Base-by-base conservation (phyloP, 148 eudicot genomes). In the Polygonum aviculare region DNA sequence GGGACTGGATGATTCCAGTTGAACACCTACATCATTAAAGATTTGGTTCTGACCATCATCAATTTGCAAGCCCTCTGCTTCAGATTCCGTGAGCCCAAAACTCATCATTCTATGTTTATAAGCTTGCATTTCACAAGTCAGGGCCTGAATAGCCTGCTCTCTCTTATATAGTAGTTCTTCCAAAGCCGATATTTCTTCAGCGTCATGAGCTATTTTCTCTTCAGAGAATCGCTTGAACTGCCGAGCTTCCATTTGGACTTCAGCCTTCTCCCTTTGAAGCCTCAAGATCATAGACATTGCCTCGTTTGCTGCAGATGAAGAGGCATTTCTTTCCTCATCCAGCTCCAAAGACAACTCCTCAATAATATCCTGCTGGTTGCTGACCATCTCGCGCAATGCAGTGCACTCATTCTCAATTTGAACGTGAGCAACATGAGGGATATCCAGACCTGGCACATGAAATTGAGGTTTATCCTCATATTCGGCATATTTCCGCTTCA, bases 281-380 rank as follows among this genome's bases (percentile, higher is more conserved):
- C 96, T 90, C 85, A 92, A 82, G 41, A 95, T 95, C 98, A 95
- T 95, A 0, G 98, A 92, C 98, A 95, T 95, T 16, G 98, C 96
- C 85, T 95, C 98, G 70, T 86, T 90, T 12, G 98, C 90, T 78
- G 98, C 96, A 2, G 98, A 92, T 0, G 98, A 92, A 48, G 98
- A 81, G 0, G 98, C 98, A 60, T 95, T 88, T 78, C 98, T 90
- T 82, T 95, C 98, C 81, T 95, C 96, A 33, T 95, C 98, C 87
- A 95, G 78, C 54, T 95, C 98, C 26, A 78, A 18, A 67, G 81
- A 83, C 60, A 95, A 83, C 11, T 89, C 97, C 78, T 89, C 86
- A 67, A 95, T 89, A 2, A 90, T 88, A 49, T 81, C 78, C 79
- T 95, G 98, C 39, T 92, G 97, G 76, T 79, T 88, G 70, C 77